Percentiles rank a stretch among this genome's conserved stretches.
Conservation (phyloP, 257 asterid species). For the Rubia yunnanensis region DNA sequence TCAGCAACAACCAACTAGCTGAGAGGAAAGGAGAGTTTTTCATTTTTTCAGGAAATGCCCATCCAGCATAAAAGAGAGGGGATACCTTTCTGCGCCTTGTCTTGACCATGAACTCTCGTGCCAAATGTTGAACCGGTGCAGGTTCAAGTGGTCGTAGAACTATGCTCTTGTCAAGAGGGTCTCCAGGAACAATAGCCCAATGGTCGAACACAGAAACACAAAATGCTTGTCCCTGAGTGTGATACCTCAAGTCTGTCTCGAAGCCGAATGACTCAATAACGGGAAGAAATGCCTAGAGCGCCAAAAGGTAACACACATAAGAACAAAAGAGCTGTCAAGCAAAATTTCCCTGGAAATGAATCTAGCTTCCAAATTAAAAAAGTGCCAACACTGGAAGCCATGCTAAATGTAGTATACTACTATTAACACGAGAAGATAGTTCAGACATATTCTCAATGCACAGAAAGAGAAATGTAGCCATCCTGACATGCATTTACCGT, state of each 20-base stretch:
- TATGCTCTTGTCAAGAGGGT: slow-evolving; percentile 87
- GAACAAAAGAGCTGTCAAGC: not conserved
- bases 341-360: not conserved
- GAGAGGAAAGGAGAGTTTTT: not conserved
- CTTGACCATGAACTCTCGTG: slow-evolving; percentile 97
- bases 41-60: slow-evolving; percentile 3
- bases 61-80: not conserved
- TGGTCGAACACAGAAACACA: slow-evolving; percentile 82
- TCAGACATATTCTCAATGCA: not conserved
- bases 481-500: not conserved
- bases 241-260: slow-evolving; percentile 96
- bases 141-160: slow-evolving; percentile 94
- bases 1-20: not conserved
- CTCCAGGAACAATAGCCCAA: slow-evolving; percentile 97
- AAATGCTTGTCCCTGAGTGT: slow-evolving; percentile 96
- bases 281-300: slow-evolving; percentile 73
- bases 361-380: not conserved
- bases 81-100: slow-evolving; percentile 96
- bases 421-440: not conserved
- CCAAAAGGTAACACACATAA: slow-evolving; percentile 4
- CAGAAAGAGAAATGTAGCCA: too few species aligned
- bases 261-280: slow-evolving; percentile 96
- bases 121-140: slow-evolving; percentile 93
- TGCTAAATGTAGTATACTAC: not conserved
- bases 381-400: not conserved